Percentiles rank a stretch among this genome's conserved stretches.
phyloP scores from a whole-genome alignment of 2,329 filamentous ascomycete species.

The Penicillium sp. region DNA sequence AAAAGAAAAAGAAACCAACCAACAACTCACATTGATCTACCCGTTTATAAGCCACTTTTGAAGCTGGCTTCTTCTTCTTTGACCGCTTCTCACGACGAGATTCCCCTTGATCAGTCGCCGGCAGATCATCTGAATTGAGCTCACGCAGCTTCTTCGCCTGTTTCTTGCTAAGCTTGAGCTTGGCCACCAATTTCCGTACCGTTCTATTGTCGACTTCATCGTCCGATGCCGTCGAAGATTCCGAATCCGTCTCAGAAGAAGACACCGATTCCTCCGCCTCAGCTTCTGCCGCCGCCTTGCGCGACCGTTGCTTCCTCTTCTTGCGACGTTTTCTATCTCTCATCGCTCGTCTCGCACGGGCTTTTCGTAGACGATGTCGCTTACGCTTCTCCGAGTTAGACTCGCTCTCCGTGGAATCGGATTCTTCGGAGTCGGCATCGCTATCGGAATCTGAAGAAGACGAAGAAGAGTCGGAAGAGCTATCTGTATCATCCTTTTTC shows the following conservation, averaged over 20 bases:
- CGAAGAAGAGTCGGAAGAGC: constrained; percentile 22
- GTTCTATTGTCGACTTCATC: constrained; percentile 33
- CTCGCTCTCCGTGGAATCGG: constrained; percentile 16
- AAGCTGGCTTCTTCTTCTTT: constrained; percentile 48
- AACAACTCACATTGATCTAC: constrained; percentile 55
- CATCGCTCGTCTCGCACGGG: constrained; percentile 32
- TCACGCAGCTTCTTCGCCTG: constrained; percentile 29
- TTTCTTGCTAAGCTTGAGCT: constrained; percentile 36
- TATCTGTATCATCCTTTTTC: constrained; percentile 14
- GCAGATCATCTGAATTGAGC: constrained; percentile 30
- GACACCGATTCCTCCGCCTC: not conserved
- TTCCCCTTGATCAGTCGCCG: constrained; percentile 26
- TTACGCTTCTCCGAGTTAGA: constrained; percentile 27
- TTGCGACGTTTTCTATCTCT: constrained; percentile 26
- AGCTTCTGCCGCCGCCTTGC: constrained; percentile 23
- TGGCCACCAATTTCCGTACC: constrained; percentile 29
- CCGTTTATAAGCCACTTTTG: constrained; percentile 63
- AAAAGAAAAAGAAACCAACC: not conserved
- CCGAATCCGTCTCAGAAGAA: constrained; percentile 25
- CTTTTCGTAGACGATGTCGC: constrained; percentile 39
- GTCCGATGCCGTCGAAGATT: constrained; percentile 29
- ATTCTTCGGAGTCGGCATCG: constrained; percentile 15
- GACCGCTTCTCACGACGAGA: constrained; percentile 21
- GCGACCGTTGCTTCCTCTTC: constrained; percentile 41
- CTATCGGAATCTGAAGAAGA: constrained; percentile 22